A percentile compares a stretch with the other conserved stretches of the same genome.
phyloP scores from a whole-genome alignment of 2,329 filamentous ascomycete species.

The Hypocrella siamensis region DNA sequence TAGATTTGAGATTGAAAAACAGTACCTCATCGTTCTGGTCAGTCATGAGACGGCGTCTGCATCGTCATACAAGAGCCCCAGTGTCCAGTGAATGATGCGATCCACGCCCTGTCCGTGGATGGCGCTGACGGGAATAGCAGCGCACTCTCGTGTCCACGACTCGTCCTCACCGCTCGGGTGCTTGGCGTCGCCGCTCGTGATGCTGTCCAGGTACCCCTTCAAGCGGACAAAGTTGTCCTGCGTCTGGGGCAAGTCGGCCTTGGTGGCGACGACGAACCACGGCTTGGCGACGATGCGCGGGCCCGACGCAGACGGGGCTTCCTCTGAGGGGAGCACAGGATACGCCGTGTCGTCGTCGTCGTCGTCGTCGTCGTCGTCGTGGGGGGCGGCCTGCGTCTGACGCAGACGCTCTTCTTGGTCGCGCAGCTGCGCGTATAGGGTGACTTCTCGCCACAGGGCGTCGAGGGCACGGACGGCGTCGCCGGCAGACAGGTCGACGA shows the following conservation, averaged over 20 bases:
- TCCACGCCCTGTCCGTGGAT: slow-evolving; percentile 76
- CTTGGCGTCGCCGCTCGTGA: slow-evolving; percentile 43
- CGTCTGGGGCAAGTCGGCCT: slow-evolving; percentile 70
- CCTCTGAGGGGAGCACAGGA: slow-evolving; percentile 1
- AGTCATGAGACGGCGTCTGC: too few relatives aligned
- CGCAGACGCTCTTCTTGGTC: slow-evolving; percentile 57
- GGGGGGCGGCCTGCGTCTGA: slow-evolving; percentile 38
- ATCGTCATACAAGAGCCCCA: slow-evolving; percentile 45
- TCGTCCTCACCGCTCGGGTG: slow-evolving; percentile 57
- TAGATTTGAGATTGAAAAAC: too few relatives aligned
- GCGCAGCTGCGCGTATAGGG: slow-evolving; percentile 66
- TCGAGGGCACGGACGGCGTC: slow-evolving; percentile 68
- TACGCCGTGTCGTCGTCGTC: slow-evolving; percentile 32
- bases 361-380: slow-evolving; percentile 47
- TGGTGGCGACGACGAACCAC: slow-evolving; percentile 92
- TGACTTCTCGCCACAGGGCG: slow-evolving; percentile 79
- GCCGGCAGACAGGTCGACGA: slow-evolving; percentile 68
- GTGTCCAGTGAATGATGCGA: slow-evolving; percentile 54
- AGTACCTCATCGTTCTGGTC: too few relatives aligned
- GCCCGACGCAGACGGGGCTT: slow-evolving; percentile 12
- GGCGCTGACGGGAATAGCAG: slow-evolving; percentile 74
- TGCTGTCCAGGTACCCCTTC: slow-evolving; percentile 50
- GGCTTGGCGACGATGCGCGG: slow-evolving; percentile 83
- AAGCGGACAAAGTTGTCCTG: slow-evolving; percentile 60
- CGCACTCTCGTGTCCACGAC: slow-evolving; percentile 44